Conservation (phyloP, 2,329 filamentous ascomycete species). For the Aureobasidium vineae region DNA sequence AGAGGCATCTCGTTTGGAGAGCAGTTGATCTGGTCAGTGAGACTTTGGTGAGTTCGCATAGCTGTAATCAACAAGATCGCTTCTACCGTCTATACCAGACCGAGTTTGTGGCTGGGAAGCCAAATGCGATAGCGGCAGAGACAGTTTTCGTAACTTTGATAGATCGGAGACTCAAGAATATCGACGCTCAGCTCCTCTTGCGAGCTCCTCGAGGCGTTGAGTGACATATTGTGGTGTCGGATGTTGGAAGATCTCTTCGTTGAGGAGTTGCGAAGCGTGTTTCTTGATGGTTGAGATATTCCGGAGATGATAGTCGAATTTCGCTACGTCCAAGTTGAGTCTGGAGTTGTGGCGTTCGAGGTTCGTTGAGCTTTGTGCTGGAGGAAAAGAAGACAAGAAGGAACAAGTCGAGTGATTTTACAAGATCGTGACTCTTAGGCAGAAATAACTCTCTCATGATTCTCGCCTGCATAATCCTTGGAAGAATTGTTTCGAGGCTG, state of each 20-base stretch:
- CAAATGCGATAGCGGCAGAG: not conserved
- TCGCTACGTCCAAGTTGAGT: not conserved
- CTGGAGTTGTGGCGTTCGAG: not conserved
- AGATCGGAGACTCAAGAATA: not conserved
- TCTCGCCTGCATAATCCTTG: not conserved
- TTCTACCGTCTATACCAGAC: not conserved
- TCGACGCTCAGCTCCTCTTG: not conserved
- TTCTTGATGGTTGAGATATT: not conserved
- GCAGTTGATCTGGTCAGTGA: not conserved
- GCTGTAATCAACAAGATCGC: not conserved
- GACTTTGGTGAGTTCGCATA: not conserved
- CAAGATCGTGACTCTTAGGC: not conserved
- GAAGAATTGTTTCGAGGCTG: not conserved
- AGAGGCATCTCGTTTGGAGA: not conserved
- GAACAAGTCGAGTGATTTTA: not conserved
- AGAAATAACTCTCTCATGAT: not conserved
- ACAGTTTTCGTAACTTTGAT: not conserved
- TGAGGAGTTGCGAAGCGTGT: not conserved
- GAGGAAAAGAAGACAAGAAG: not conserved
- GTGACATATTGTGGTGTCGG: not conserved
- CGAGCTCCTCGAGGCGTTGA: not conserved
- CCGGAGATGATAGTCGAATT: not conserved
- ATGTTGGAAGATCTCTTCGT: not conserved
- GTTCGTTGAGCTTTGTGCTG: not conserved
- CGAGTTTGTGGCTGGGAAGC: not conserved